Base-by-base conservation (phyloP, 2,329 filamentous ascomycete species). In the Aspergillus pseudotamarii region DNA sequence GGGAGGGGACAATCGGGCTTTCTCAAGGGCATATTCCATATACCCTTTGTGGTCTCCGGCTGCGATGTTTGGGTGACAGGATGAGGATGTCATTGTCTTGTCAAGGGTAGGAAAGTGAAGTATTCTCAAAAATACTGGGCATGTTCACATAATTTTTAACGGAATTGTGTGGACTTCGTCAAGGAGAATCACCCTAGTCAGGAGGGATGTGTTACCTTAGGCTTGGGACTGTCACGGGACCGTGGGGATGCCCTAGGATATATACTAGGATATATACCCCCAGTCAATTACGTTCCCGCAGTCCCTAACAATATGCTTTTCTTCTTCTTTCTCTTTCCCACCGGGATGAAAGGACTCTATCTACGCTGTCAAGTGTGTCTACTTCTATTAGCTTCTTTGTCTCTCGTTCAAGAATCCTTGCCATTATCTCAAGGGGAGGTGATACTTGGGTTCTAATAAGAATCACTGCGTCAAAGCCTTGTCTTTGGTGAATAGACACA, bases 21-120 rank as follows among this genome's bases (percentile, higher is more conserved):
- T 68, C 1, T 70, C 61, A 14, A 81, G 67, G 14, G 78, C 79
- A 41, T 73, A 75, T 36, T 76, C 70, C 79, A 82, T 82, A 62
- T 76, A 79, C 10, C 65, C 72, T 36, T 73, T 71, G 62, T 80
- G 78, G 48, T 78, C 72, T 2, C 72, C 72, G 6, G 68, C 61
- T 21, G 67, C 19, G 28, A 79, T 71, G 21, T 50, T 67, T 4
- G 71, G 68, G 30, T 53, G 45, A 28, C 23, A 23, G 4, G 10
- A 2, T 45, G 43, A 0, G 9, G 21, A 21, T 45, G 43, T 45
- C 43, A n/a, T 45, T 11, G n/a, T 23, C 9, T 12, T 11, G 43
- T 14, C 11, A 46, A 8, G 6, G 10, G 21, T 23, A 8, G 12
- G 12, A 3, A 14, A 23, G 43, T 12, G n/a, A 14, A 46, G n/a